These are phyloP conservation scores for Anthracocystis walkeri DNA, from an alignment of 1,284 basidiomycete species.

Conservation along the genomic window DNA sequence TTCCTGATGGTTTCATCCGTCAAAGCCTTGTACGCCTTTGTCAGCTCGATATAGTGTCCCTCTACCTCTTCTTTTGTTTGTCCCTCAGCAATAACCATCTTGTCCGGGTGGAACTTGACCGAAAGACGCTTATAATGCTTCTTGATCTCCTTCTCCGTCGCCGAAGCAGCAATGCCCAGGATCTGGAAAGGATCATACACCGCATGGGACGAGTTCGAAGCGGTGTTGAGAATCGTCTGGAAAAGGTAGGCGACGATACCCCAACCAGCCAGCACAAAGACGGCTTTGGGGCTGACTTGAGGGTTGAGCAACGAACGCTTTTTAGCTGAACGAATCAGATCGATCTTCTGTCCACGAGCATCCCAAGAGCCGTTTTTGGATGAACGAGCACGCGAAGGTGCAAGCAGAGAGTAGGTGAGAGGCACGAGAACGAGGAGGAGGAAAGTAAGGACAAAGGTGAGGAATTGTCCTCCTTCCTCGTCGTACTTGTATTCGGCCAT, in stretches of 20 bases:
- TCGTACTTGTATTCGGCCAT: conserved; percentile 70
- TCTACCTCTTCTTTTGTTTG: conserved; percentile 91
- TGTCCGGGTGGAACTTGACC: conserved; percentile 83
- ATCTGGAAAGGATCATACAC: conserved; percentile 94
- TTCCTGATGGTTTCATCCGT: conserved; percentile 93
- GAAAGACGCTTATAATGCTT: conserved; percentile 92
- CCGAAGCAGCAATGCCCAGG: conserved; percentile 84
- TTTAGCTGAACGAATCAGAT: conserved; percentile 40
- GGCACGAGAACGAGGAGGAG: conserved; percentile 65
- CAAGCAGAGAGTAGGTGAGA: conserved; percentile 62
- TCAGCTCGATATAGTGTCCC: conserved; percentile 88
- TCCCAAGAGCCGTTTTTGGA: conserved; percentile 62
- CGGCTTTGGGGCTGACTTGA: conserved; percentile 44
- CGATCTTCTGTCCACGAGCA: conserved; percentile 61
- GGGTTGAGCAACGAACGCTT: conserved; percentile 57
- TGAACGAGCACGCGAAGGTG: conserved; percentile 20
- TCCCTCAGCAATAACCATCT: conserved; percentile 83
- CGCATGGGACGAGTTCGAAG: conserved; percentile 69
- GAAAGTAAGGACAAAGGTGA: conserved; percentile 67
- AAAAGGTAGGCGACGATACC: conserved; percentile 78
- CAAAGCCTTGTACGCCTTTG: conserved; percentile 97
- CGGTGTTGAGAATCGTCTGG: conserved; percentile 75
- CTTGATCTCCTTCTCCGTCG: conserved; percentile 91
- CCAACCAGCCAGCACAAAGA: conserved; percentile 79
- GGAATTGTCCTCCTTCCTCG: conserved; percentile 68